Conservation (phyloP, 169 alveolate genomes). For the Cryptosporidium canis region DNA sequence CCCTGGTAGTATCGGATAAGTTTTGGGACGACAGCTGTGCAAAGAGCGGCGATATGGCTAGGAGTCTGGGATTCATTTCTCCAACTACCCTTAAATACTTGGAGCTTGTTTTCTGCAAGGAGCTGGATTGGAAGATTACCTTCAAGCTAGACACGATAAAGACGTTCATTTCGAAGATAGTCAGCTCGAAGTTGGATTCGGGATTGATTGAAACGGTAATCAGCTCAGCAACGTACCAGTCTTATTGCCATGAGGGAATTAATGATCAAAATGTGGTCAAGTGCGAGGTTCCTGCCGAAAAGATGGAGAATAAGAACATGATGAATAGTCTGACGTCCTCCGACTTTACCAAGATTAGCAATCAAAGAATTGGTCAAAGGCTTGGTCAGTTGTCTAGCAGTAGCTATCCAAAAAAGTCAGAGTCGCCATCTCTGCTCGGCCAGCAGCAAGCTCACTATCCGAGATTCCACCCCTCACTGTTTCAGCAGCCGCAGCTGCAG, state of each 20-base stretch:
- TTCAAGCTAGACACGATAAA: slow-evolving; percentile 19
- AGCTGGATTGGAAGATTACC: slow-evolving; percentile 15
- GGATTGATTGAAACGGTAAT: slow-evolving; percentile 14
- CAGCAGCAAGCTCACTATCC: background rate
- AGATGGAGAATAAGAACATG: slow-evolving; percentile 9
- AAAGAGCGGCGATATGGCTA: slow-evolving; percentile 46
- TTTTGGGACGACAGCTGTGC: slow-evolving; percentile 70
- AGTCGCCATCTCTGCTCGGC: background rate
- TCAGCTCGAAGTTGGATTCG: background rate
- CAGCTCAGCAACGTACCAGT: slow-evolving; percentile 41
- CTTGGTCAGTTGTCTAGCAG: background rate
- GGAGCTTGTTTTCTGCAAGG: slow-evolving; percentile 37
- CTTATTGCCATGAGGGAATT: slow-evolving; percentile 33
- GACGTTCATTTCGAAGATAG: background rate
- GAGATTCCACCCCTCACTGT: background rate
- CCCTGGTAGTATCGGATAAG: slow-evolving; percentile 53
- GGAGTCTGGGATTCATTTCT: slow-evolving; percentile 37
- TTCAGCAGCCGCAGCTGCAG: background rate
- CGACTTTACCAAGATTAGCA: background rate
- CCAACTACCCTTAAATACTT: slow-evolving; percentile 12
- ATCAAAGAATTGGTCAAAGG: background rate
- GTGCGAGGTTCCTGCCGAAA: background rate
- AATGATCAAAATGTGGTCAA: background rate
- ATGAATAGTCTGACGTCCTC: background rate
- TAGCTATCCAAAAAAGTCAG: background rate